Percentiles rank a stretch among this genome's conserved stretches.
These are phyloP conservation scores for Geotrichum histeridarum DNA, from an alignment of 1,139 yeast species.

Conservation along the genomic window DNA sequence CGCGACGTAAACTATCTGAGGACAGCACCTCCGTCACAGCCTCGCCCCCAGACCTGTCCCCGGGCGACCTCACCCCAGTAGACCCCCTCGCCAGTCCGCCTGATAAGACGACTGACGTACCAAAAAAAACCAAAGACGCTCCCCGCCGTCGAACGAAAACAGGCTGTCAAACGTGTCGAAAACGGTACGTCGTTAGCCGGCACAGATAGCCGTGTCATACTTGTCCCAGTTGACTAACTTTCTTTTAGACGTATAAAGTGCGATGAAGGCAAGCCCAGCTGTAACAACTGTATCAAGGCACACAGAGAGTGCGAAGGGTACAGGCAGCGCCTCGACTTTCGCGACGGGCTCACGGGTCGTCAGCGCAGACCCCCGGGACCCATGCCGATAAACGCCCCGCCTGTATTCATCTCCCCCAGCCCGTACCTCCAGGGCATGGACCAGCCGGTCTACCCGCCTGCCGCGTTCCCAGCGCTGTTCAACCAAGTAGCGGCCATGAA, in stretches of 20 bases:
- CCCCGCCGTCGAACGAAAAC: slow-evolving; percentile 26
- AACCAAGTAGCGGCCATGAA: not conserved
- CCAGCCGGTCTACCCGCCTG: not conserved
- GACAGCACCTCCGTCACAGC: too few species aligned
- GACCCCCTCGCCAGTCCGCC: slow-evolving; percentile 5
- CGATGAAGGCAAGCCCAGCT: slow-evolving; percentile 29
- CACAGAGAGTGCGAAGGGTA: slow-evolving; percentile 25
- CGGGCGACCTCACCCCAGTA: too few species aligned
- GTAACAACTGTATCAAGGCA: slow-evolving; percentile 28
- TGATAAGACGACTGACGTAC: not conserved
- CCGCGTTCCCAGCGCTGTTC: not conserved
- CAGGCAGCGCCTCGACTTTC: slow-evolving; percentile 10
- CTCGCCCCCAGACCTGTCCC: too few species aligned
- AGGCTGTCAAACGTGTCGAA: slow-evolving; percentile 32
- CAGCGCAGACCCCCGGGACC: not conserved
- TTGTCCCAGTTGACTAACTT: too few species aligned
- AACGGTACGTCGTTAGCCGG: slow-evolving; percentile 14
- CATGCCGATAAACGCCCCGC: not conserved
- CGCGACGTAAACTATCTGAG: too few species aligned
- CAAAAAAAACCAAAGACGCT: not conserved
- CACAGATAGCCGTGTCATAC: too few species aligned
- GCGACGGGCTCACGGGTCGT: slow-evolving; percentile 12
- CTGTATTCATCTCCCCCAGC: not conserved
- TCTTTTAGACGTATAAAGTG: slow-evolving; percentile 27
- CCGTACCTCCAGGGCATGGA: not conserved